Conservation (phyloP, 306 rosid genomes). For the Myrica gale region DNA sequence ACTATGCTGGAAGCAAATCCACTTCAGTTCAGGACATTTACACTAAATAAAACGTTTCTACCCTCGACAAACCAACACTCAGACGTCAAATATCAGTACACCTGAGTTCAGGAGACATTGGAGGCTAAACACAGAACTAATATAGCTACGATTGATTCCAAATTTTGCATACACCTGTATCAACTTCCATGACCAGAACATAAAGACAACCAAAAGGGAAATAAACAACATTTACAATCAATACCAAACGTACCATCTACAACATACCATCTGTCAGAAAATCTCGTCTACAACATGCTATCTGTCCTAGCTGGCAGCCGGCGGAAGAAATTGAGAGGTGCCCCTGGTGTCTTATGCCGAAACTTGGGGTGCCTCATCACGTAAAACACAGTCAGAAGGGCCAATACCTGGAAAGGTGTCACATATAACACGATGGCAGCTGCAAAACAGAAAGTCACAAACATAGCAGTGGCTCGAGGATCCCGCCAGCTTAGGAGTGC, state of each 20-base stretch:
- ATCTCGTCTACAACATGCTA: conserved; percentile 46
- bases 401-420: conserved; percentile 55
- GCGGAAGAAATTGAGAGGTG: conserved; percentile 76
- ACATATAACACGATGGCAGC: conserved; percentile 62
- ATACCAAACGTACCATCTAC: conserved; percentile 26
- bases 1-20: no score
- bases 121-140: neutral
- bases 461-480: conserved; percentile 79
- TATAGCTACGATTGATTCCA: neutral
- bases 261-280: conserved; percentile 63
- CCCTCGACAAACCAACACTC: neutral
- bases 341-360: conserved; percentile 60
- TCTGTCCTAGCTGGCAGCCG: conserved; percentile 83
- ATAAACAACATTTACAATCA: conserved; percentile 25
- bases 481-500: conserved; percentile 91
- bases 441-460: conserved; percentile 56
- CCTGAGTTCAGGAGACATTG: neutral
- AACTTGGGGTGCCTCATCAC: conserved; percentile 87
- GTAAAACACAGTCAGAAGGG: conserved; percentile 58
- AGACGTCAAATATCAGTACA: neutral
- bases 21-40: no score
- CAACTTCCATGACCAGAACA: neutral
- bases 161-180: neutral
- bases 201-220: conserved; percentile 23
- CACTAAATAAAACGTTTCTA: neutral